Base-by-base conservation (phyloP, 2,329 filamentous ascomycete genomes). In the Aspergillus ibericus region DNA sequence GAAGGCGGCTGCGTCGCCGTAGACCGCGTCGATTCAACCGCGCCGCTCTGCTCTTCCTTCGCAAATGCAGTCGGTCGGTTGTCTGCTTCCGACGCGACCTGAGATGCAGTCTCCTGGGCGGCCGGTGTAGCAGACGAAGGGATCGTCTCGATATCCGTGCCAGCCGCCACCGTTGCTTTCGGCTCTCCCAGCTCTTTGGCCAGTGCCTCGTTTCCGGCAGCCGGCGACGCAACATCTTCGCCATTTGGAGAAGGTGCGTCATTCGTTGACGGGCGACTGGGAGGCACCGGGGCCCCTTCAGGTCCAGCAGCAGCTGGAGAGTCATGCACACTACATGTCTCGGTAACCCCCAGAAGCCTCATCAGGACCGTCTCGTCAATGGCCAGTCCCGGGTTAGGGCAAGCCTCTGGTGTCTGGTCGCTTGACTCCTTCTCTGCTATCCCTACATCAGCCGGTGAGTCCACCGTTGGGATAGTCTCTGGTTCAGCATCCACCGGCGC, bases 1-100 rank as follows among this genome's bases (percentile, higher is more conserved):
- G 83, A 75, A 7, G 82, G 72, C 1, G 81, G 78, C 65, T 84
- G 76, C 25, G 78, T 76, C 42, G 81, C 69, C 8, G 80, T 77
- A 25, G 77, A 53, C 60, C 69, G 66, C 3, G 58, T 66, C 2
- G 66, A 61, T 34, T 75, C 72, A 66, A 50, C 75, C 4, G 59
- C 44, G 59, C 22, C 74, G 22, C 48, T 60, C 4, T 64, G 63
- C 36, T 79, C 67, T 65, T 78, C 56, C 75, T 69, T 65, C 47
- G 70, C 15, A 10, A 58, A 61, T 40, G 61, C 49, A 2, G 63
- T 63, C 6, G 62, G 32, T 52, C 66, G 70, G 2, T 59, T 63
- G 9, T 69, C 60, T 40, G 64, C 58, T 60, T 70, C 65, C 66
- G 63, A 44, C 58, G 63, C 66, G 2, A 59, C 46, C 46, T 70